phyloP scores from a whole-genome alignment of 2,329 filamentous ascomycete genomes.

The Teratosphaeria gauchensis region DNA sequence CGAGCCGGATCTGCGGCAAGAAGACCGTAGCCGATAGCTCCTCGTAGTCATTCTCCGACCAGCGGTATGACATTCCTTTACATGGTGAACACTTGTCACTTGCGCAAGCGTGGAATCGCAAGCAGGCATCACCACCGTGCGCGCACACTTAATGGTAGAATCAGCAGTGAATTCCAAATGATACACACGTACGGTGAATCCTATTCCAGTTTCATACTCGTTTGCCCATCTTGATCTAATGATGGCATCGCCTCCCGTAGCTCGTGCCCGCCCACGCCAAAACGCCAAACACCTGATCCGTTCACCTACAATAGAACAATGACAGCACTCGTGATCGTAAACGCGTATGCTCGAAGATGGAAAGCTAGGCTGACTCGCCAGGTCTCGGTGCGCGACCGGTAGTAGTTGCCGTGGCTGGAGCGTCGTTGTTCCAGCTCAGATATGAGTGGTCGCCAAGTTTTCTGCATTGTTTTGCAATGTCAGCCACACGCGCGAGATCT shows the following conservation, averaged over 20 bases:
- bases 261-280: background rate
- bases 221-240: background rate
- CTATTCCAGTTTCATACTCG: background rate
- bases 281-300: constrained; percentile 1
- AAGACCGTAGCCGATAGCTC: background rate
- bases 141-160: background rate
- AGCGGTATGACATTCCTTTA: background rate
- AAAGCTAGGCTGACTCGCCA: constrained; percentile 20
- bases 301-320: background rate
- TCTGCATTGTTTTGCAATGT: constrained; percentile 36
- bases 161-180: background rate
- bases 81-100: background rate
- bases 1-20: background rate
- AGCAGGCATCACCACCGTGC: background rate
- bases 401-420: constrained; percentile 46
- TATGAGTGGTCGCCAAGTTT: constrained; percentile 98
- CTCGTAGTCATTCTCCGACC: background rate
- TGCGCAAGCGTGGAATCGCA: background rate
- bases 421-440: constrained; percentile 82
- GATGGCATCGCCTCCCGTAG: background rate
- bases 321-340: background rate
- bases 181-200: background rate
- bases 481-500: constrained; percentile 2
- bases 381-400: constrained; percentile 32
- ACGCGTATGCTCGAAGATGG: background rate